A percentile compares a stretch with the other conserved stretches of the same genome.
Evolutionary conservation across 306 rosid species (phyloP).

Genomic region (Quercus ilex): DNA sequence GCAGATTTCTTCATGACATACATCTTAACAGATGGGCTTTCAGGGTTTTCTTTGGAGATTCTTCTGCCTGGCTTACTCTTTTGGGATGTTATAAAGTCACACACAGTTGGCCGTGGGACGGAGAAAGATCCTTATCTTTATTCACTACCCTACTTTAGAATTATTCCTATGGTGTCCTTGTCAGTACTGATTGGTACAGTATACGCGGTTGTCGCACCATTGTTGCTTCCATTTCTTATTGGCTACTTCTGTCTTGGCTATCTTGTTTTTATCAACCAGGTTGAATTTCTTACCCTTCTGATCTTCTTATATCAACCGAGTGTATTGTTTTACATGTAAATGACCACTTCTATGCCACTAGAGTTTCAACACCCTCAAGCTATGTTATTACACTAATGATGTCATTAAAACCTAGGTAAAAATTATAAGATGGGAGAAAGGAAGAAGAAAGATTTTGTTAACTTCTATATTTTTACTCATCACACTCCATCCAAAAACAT

Average conservation of each 20-base stretch:
- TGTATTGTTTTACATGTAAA: conserved; percentile 6
- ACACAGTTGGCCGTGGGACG: conserved; percentile 28
- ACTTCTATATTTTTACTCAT: background rate
- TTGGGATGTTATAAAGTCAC: conserved; percentile 59
- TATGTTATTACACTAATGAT: background rate
- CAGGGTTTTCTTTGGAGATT: conserved; percentile 86
- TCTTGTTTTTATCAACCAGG: conserved; percentile 65
- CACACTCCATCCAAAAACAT: background rate
- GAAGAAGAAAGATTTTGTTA: background rate
- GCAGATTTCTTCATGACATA: conserved; percentile 94
- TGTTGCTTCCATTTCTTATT: conserved; percentile 78
- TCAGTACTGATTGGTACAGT: conserved; percentile 79
- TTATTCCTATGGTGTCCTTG: conserved; percentile 67
- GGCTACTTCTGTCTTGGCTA: conserved; percentile 92
- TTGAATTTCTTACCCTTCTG: background rate
- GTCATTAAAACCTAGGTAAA: background rate
- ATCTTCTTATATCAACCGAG: conserved; percentile 22
- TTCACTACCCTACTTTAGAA: conserved; percentile 70
- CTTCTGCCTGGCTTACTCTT: conserved; percentile 79
- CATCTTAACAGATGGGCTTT: conserved; percentile 79
- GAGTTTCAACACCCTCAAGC: background rate
- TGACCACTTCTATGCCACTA: background rate
- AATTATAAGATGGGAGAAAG: background rate
- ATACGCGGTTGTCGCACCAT: conserved; percentile 78
- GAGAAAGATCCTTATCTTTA: conserved; percentile 62